Evolutionary conservation across 345 rosid species (phyloP).

Genomic region (Turnera subulata): DNA sequence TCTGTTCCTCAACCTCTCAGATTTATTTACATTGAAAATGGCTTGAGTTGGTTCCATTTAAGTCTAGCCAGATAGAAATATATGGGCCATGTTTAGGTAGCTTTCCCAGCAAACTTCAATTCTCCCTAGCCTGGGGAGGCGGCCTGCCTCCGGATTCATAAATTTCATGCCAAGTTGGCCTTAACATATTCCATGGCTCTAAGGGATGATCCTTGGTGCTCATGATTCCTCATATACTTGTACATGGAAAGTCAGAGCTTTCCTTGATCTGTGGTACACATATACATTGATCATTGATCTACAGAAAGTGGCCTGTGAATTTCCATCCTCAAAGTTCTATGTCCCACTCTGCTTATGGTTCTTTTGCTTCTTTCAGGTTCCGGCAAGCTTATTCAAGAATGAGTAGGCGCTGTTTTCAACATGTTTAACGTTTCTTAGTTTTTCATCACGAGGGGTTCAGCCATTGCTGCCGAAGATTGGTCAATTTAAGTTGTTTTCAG

Average conservation of each 20-base stretch:
- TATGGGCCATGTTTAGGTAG: no score
- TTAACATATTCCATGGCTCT: neutral
- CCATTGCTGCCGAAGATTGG: no score
- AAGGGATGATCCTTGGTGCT: neutral
- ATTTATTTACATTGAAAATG: no score
- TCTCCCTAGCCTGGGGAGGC: no score
- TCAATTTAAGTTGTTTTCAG: no score
- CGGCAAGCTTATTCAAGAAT: constrained; percentile 50
- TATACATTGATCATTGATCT: neutral
- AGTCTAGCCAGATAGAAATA: no score
- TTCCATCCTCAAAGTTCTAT: neutral
- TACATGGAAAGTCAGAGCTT: neutral
- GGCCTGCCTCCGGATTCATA: no score
- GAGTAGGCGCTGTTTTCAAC: constrained; percentile 4
- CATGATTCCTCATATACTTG: neutral
- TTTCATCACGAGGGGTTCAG: no score
- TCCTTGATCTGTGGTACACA: neutral
- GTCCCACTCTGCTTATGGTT: neutral
- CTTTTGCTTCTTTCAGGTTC: constrained; percentile 37
- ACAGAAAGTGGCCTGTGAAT: neutral
- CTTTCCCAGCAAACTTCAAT: no score
- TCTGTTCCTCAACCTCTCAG: no score
- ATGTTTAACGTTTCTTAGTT: neutral
- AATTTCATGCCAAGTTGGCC: no score
- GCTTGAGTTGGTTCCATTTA: no score